A percentile compares a stretch with the other conserved stretches of the same genome.
Evolutionary conservation across 805 yeast species (phyloP).

Genomic region (Teunomyces pallodes): DNA sequence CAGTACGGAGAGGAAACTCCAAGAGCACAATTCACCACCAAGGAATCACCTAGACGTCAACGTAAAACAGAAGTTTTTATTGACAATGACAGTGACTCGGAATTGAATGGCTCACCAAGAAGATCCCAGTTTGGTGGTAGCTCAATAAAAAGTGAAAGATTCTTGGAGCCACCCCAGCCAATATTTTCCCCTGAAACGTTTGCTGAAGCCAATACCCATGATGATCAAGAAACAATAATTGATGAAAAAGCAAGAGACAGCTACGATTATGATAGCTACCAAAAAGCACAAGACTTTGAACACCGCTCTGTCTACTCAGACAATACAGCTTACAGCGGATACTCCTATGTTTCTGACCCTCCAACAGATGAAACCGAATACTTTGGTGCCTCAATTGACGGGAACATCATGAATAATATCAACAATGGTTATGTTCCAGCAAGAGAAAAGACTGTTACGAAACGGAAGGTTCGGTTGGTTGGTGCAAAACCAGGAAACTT

Average conservation of each 20-base stretch:
- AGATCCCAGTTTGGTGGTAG: slow-evolving; percentile 26
- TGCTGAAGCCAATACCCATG: slow-evolving; percentile 51
- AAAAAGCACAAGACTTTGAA: slow-evolving; percentile 32
- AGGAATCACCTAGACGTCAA: slow-evolving; percentile 71
- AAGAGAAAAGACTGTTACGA: slow-evolving; percentile 64
- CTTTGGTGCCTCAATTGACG: slow-evolving; percentile 45
- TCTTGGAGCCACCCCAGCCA: slow-evolving; percentile 64
- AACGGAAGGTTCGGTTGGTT: slow-evolving; percentile 70
- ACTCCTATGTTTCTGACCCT: slow-evolving; percentile 22
- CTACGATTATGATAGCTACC: slow-evolving; percentile 36
- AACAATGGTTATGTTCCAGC: slow-evolving; percentile 47
- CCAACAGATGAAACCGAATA: slow-evolving; percentile 33
- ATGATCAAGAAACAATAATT: slow-evolving; percentile 32
- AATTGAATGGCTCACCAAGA: slow-evolving; percentile 37
- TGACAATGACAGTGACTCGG: slow-evolving; percentile 29
- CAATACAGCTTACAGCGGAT: slow-evolving; percentile 31
- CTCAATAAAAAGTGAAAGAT: slow-evolving; percentile 45
- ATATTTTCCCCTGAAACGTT: slow-evolving; percentile 60
- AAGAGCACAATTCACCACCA: slow-evolving; percentile 63
- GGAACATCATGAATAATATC: slow-evolving; percentile 45
- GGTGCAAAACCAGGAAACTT: slow-evolving; percentile 68
- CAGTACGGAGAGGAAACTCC: slow-evolving; percentile 34
- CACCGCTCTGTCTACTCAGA: slow-evolving; percentile 36
- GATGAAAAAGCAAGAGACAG: slow-evolving; percentile 18
- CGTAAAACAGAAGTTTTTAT: slow-evolving; percentile 48